Evolutionary conservation across 495 filamentous ascomycete genomes (phyloP), one percentile per base, ranked within the genome.

Genomic region (Lasiosphaeris hirsuta): DNA sequence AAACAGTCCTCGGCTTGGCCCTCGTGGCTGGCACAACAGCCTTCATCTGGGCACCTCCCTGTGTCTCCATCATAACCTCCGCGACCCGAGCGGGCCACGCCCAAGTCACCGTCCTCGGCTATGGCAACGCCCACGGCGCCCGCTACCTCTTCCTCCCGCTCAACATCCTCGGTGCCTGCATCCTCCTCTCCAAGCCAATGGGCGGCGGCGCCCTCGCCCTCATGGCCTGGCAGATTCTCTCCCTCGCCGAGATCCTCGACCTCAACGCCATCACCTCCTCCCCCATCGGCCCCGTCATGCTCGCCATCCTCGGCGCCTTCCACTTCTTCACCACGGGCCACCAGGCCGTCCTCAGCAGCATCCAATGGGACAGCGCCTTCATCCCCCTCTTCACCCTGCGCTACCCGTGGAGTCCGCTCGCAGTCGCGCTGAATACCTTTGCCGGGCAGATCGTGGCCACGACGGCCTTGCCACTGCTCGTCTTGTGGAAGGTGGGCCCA

Each of bases 321-420:
- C 84, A 96, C 75, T 99, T 86, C 78, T 99, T 99, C 84, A 96
- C 93, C 63, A 99, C 94, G 0, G 94, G 94, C 61, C 94, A 99
- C 72, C 95, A 97, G 72, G 93, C 93, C 13, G 87, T 86, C 0
- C 81, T 96, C 18, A 81, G 84, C 63, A 86, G 83, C 57, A 95
- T 99, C 69, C 95, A 99, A 64, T 99, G 94, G 94, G 92, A 97
- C 72, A 79, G 83, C n/a, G 93, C 91, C 18, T 98, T 97, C 78
- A 89, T 99, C 63, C 88, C 95, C 1, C 77, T 97, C 30, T 80
- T 84, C 44, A 83, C 85, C 2, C 83, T 97, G 65, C 81, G 82
- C 60, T 97, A 97, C 73, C 94, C 95, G 35, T 97, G 88, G 87
- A 86, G 85, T 9, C 92, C 94, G 0, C 58, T 97, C 7, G 75